Base-by-base conservation (phyloP, 2,329 filamentous ascomycete genomes). In the Colletotrichum tropicale region DNA sequence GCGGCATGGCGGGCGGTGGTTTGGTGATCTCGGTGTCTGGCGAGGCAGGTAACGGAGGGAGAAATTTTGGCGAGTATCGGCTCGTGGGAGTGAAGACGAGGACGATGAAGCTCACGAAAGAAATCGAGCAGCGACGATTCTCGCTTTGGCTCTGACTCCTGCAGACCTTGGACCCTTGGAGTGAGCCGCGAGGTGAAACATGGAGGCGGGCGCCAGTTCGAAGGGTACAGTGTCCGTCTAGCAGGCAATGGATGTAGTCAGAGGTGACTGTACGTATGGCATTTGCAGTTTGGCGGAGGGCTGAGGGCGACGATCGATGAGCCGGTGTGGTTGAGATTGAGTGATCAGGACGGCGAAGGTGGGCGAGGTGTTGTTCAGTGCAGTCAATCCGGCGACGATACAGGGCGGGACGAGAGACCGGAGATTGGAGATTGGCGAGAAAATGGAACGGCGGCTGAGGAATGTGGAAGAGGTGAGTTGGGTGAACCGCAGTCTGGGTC, bases 1-100 rank as follows among this genome's bases (percentile, higher is more conserved):
- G 87, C 81, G 92, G 91, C 93, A 94, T 94, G 71, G 82, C 87
- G 82, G 71, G 65, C 36, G 64, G 36, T 43, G 60, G 15, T 38
- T 56, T 24, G 26, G 48, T 21, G 48, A 58, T 38, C 28, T 69
- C 66, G 36, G 26, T 66, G 70, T 70, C 60, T n/a, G 34, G 43
- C 38, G 18, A 24, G 56, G 16, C 28, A 38, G 26, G 43, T 26
- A 24, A 73, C 32, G 43, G 26, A 56, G n/a, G 21, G 6, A 38
- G 30, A 21, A 10, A 36, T 8, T 24, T 48, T n/a, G 43, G 43
- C 62, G 64, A 58, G 26, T 32, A 7, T 38, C 61, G 58, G 30
- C 18, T 61, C 12, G 55, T 48, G 18, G 60, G 24, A n/a, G 30
- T 16, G 52, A 28, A 21, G 7, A 30, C 26, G 32, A 32, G 12